phyloP scores from a whole-genome alignment of 164 flowering plant species.

The Chloranthus sessilifolius region DNA sequence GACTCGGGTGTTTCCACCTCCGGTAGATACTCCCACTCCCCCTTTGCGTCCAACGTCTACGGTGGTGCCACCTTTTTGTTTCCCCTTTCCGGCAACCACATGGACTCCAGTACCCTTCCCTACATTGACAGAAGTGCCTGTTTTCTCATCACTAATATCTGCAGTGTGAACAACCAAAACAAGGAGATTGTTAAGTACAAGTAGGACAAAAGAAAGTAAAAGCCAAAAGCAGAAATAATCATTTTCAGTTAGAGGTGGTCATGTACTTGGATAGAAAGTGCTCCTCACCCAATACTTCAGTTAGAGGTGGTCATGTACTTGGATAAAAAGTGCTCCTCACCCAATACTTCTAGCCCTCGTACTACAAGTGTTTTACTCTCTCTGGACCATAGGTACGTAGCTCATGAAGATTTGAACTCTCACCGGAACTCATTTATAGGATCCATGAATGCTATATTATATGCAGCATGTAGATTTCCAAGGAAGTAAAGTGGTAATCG shows the following conservation, averaged over 20 bases:
- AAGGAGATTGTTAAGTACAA: neutral
- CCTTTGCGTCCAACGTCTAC: conserved; percentile 15
- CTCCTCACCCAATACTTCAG: neutral
- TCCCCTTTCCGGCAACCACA: neutral
- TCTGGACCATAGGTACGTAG: no score
- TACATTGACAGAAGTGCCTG: neutral
- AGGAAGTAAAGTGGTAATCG: no score
- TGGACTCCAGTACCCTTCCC: conserved; percentile 4
- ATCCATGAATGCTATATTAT: no score
- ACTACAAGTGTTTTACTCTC: no score
- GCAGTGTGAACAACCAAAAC: neutral
- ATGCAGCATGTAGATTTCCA: no score
- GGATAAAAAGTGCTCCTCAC: neutral
- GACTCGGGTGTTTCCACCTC: conserved; percentile 12
- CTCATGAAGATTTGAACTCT: no score
- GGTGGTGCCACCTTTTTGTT: neutral
- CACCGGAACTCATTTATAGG: no score
- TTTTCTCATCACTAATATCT: conserved; percentile 20
- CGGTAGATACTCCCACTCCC: neutral
- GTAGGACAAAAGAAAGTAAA: neutral
- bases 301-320: neutral
- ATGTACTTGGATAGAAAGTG: neutral
- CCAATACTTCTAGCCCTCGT: no score
- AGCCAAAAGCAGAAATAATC: neutral
- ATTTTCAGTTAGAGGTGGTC: neutral